Base-by-base conservation (phyloP, 1,139 yeast genomes). In the Candida pseudoviswanathii region DNA sequence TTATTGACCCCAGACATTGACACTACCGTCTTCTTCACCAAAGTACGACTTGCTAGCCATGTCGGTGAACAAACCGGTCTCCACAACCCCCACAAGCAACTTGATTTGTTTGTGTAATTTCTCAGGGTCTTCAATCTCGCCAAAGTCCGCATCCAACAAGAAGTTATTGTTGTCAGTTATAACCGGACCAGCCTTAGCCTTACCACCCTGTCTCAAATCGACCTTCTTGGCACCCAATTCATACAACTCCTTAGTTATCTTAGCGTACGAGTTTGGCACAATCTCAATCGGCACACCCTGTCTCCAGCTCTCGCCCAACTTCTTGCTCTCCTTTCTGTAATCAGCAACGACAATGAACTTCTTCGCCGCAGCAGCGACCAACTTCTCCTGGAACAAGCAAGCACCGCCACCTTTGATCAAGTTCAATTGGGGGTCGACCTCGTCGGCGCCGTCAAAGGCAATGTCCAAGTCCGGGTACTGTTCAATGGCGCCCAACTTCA, bases 381-480 rank as follows among this genome's bases (percentile, higher is more conserved):
- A 78, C 70, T 95, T 95, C 68, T 95, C 99, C 71, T 94, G 99
- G 74, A 95, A 87, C 56, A 91, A 77, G 69, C 99, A 95, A 2
- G 97, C 99, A 38, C 99, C 99, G 44, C 99, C 99, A 55, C 99
- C 99, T 71, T 95, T 95, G 67, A 95, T 95, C 61, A 94, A 84
- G 64, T 91, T 89, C 60, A 94, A 77, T 21, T 77, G 64, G 5
- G 81, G 64, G 65, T 94, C 99, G 50, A 92, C 95, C 67, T 95
- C 99, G 69, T 95, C 99, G 6, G 99, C 99, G 41, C 99, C 99
- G 67, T 95, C 99, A 65, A 95, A 94, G 2, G 97, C 97, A 59
- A 94, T 84, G 64, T 94, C 99, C 41, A 95, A 73, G 31, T 79
- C 78, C 1, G 91, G 84, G 59, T 73, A 85, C 71, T 89, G 92